These are phyloP conservation scores for Glycine latifolia DNA, from an alignment of 306 rosid genomes.

Conservation along the genomic window DNA sequence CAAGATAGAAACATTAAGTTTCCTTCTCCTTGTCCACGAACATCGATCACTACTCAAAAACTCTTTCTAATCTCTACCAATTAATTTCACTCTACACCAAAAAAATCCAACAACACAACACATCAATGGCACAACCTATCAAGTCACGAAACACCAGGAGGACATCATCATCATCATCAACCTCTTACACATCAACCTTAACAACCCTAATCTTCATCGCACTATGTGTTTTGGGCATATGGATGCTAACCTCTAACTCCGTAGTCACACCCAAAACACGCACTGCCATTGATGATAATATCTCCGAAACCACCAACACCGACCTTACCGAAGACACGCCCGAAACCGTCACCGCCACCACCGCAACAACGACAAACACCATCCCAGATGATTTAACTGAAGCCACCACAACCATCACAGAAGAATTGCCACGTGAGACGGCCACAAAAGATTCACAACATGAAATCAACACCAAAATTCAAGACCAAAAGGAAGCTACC, in stretches of 20 bases:
- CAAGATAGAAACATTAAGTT: slow-evolving; percentile 39
- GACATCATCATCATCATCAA: slow-evolving; percentile 48
- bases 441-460: neutral
- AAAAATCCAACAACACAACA: too few relatives aligned
- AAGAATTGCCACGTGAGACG: neutral
- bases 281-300: slow-evolving; percentile 18
- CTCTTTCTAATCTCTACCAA: too few relatives aligned
- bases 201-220: slow-evolving; percentile 64
- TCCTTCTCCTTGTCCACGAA: neutral
- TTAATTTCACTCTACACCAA: too few relatives aligned
- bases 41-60: neutral
- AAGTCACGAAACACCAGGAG: slow-evolving; percentile 65
- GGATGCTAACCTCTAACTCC: slow-evolving; percentile 71
- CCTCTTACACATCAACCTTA: slow-evolving; percentile 64
- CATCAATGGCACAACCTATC: slow-evolving; percentile 54
- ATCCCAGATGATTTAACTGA: neutral
- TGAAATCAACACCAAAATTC: neutral
- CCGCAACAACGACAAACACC: neutral
- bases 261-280: slow-evolving; percentile 45
- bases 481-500: slow-evolving; percentile 27
- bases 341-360: neutral
- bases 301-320: slow-evolving; percentile 15
- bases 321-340: slow-evolving; percentile 9
- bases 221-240: slow-evolving; percentile 68
- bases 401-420: too few relatives aligned